Conservation (phyloP, 2,329 filamentous ascomycete species). For the Venturia pyrina region DNA sequence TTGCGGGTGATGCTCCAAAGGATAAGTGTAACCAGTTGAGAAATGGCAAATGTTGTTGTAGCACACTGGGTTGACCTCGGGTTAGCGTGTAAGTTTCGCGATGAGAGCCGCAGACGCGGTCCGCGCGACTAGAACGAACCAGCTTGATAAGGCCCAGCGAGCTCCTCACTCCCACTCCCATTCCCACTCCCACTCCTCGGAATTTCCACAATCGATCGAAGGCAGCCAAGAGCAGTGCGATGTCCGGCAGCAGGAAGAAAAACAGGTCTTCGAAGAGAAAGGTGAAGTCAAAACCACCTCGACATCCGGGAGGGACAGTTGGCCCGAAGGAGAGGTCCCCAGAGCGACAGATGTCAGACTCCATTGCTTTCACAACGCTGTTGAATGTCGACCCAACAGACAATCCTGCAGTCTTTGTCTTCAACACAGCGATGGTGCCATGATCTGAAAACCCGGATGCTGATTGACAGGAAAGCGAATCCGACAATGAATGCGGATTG, state of each 20-base stretch:
- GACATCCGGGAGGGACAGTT: conserved; percentile 32
- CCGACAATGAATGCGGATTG: no score
- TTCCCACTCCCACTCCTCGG: not conserved
- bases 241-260: conserved; percentile 33
- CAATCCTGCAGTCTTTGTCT: not conserved
- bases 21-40: not conserved
- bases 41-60: not conserved
- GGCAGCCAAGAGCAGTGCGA: not conserved
- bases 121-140: not conserved
- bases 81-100: not conserved
- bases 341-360: not conserved
- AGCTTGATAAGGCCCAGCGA: not conserved
- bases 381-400: not conserved
- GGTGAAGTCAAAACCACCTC: conserved; percentile 42
- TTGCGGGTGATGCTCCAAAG: not conserved
- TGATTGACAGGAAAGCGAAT: no score
- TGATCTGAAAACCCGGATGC: no score
- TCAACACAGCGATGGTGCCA: no score
- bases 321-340: conserved; percentile 30
- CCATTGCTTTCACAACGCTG: not conserved
- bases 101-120: not conserved
- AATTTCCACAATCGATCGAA: not conserved
- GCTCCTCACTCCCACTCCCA: not conserved
- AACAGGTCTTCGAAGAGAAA: conserved; percentile 40
- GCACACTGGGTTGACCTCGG: not conserved